A percentile compares a stretch with the other conserved stretches of the same genome.
phyloP scores from a whole-genome alignment of 331 rosid species.

The Saraca asoca region DNA sequence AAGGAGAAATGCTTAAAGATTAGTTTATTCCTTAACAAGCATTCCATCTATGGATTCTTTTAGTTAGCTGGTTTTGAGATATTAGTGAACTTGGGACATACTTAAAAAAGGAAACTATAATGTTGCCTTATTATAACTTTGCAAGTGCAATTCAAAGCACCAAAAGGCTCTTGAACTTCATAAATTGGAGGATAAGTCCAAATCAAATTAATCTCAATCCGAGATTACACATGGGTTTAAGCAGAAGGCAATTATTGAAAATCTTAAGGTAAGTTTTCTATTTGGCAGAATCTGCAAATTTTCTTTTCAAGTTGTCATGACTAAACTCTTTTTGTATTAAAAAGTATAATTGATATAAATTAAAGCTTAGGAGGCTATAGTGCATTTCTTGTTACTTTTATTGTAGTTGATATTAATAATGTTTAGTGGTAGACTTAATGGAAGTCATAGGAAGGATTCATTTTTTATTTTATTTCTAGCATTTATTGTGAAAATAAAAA shows the following conservation, averaged over 20 bases:
- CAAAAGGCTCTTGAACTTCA: constrained; percentile 90
- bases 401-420: constrained; percentile 4
- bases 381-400: constrained; percentile 17
- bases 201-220: constrained; percentile 50
- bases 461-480: constrained; percentile 25
- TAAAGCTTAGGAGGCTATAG: constrained; percentile 30
- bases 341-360: not conserved
- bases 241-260: constrained; percentile 88
- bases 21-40: constrained; percentile 4
- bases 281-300: constrained; percentile 24
- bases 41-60: constrained; percentile 12
- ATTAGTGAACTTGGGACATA: constrained; percentile 27
- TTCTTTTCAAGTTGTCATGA: constrained; percentile 19
- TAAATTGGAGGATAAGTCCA: constrained; percentile 75
- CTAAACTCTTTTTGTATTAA: constrained; percentile 12
- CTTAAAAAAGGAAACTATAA: constrained; percentile 64
- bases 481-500: not conserved
- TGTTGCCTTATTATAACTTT: constrained; percentile 80
- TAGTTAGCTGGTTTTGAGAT: not conserved
- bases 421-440: constrained; percentile 17
- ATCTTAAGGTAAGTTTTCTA: constrained; percentile 78
- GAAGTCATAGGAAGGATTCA: constrained; percentile 8
- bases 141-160: constrained; percentile 87
- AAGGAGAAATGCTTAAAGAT: constrained; percentile 7
- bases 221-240: constrained; percentile 66